Base-by-base conservation (phyloP, 2,329 filamentous ascomycete species). In the Colletotrichum cereale region DNA sequence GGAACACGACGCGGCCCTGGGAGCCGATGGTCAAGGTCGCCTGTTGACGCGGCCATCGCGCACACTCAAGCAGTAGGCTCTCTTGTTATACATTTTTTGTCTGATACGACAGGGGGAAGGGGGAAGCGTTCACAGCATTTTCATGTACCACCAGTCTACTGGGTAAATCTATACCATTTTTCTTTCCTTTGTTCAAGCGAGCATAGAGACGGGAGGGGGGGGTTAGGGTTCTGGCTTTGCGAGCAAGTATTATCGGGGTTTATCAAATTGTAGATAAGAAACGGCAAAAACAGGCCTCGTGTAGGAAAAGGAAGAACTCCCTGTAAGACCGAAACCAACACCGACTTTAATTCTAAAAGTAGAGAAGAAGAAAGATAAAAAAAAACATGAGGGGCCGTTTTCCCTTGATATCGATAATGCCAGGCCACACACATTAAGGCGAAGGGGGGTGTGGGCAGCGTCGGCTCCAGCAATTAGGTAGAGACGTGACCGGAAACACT, bases 21-120 rank as follows among this genome's bases (percentile, higher is more conserved):
- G 82, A 84, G 73, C 82, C 82, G 11, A 82, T 84, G 79, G 79
- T 84, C n/a, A 81, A 79, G 73, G 82, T 81, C 11, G 77, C 76
- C 16, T 80, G 78, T n/a, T 82, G 64, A 74, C 11, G 31, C 29
- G 36, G 53, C 14, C 12, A 14, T 14, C 38, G 38, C 7, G 24
- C n/a, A n/a, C n/a, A n/a, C n/a, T n/a, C n/a, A n/a, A n/a, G n/a
- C n/a, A n/a, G n/a, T n/a, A n/a, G n/a, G n/a, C n/a, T n/a, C n/a
- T n/a, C n/a, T n/a, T n/a, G n/a, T n/a, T n/a, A n/a, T n/a, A n/a
- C n/a, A n/a, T n/a, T n/a, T n/a, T n/a, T 21, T 60, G 53, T 56
- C 34, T 10, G 12, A 36, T 36, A 18, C 24, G 11, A n/a, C 11
- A 2, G 5, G 18, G 10, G 10, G 14, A 2, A 18, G 12, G 12